Percentiles rank a stretch among this genome's conserved stretches.
These are phyloP conservation scores for Angomonas deanei DNA, from an alignment of 208 protist species.

Conservation along the genomic window DNA sequence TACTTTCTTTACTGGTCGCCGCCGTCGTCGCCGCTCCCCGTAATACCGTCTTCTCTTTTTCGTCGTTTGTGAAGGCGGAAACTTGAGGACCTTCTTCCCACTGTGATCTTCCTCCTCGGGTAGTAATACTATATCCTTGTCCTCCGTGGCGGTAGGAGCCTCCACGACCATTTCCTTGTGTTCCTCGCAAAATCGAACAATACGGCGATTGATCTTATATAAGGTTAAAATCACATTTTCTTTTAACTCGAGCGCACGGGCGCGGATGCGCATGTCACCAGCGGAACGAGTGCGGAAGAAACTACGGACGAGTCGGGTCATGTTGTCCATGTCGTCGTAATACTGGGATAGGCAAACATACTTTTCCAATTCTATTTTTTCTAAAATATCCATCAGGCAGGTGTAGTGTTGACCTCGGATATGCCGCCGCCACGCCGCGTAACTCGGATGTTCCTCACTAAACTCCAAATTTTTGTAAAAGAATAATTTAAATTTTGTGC, in stretches of 20 bases:
- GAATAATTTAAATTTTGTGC: slow-evolving; percentile 55
- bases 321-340: slow-evolving; percentile 73
- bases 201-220: slow-evolving; percentile 71
- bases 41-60: slow-evolving; percentile 15
- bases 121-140: slow-evolving; percentile 5
- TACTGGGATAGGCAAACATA: slow-evolving; percentile 86
- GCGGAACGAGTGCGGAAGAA: slow-evolving; percentile 69
- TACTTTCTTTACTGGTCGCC: slow-evolving; percentile 32
- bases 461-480: slow-evolving; percentile 67
- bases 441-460: slow-evolving; percentile 31
- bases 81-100: slow-evolving; percentile 13
- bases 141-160: neutral
- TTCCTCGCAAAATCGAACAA: slow-evolving; percentile 78
- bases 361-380: slow-evolving; percentile 65
- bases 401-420: slow-evolving; percentile 21
- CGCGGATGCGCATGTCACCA: slow-evolving; percentile 54
- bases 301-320: slow-evolving; percentile 70
- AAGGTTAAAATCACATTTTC: slow-evolving; percentile 71
- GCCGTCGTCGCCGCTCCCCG: slow-evolving; percentile 26
- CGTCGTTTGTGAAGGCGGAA: slow-evolving; percentile 19
- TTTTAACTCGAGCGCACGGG: slow-evolving; percentile 72
- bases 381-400: slow-evolving; percentile 62
- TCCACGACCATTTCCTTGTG: slow-evolving; percentile 36
- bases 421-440: slow-evolving; percentile 56
- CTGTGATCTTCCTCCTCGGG: slow-evolving; percentile 17